Base-by-base conservation (phyloP, 75 land plant species). In the Cupressus sempervirens region DNA sequence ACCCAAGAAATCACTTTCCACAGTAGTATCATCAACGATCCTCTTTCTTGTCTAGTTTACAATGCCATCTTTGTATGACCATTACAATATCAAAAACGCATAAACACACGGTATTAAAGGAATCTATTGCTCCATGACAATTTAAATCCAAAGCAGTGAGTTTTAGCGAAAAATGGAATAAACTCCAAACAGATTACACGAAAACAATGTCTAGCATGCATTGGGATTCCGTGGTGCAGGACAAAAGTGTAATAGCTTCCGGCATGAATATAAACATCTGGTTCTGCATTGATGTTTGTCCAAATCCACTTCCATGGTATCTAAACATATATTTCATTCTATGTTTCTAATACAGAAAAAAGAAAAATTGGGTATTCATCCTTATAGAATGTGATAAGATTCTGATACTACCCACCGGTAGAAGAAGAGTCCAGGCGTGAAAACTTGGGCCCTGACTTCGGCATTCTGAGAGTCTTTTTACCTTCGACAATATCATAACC, bases 391-490 rank as follows among this genome's bases (percentile, higher is more conserved):
- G 48, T n/a, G 40, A 26, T 10, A 26, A 45, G 50, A 41, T 45
- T n/a, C 48, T 79, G 30, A 43, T 45, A 43, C 15, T 45, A 79
- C 81, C 32, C 81, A 79, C 81, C 81, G 26, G 50, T 41, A 12
- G 81, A 43, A 79, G 48, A 45, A 43, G 32, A 79, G 50, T 79
- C 81, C 81, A 79, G 48, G 48, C 81, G 45, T 79, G 81, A 41
- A 79, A 40, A 79, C 46, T 79, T 79, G 30, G 81, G 81, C 81
- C 81, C 81, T 79, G 81, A 79, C 81, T 12, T 79, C 81, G 81
- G 81, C 81, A 79, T 79, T 45, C 45, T 45, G 43, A n/a, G 29
- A 45, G 48, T 10, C 12, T 72, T 65, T 29, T 32, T 11, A 32
- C 30, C 40, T 43, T 79, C 23, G 9, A 29, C 48, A 45, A 79